Percentiles rank a stretch among this genome's conserved stretches.
phyloP scores from a whole-genome alignment of 345 rosid genomes.

The Melaleuca quinquenervia region DNA sequence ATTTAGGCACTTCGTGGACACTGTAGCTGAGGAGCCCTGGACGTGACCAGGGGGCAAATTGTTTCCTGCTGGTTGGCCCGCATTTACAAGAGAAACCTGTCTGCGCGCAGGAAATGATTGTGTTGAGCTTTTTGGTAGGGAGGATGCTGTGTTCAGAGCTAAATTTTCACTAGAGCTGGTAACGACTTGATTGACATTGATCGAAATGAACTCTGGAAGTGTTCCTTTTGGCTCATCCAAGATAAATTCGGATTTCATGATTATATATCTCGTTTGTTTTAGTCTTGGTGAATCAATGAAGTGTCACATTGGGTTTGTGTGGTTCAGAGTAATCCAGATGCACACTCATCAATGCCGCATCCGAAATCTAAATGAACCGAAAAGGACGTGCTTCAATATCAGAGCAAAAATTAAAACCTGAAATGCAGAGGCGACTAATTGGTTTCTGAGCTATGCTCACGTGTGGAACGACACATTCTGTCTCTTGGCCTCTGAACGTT shows the following conservation, averaged over 20 bases:
- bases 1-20: background rate
- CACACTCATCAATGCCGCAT: background rate
- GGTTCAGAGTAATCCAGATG: background rate
- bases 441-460: too few species aligned
- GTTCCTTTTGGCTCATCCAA: background rate
- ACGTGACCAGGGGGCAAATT: too few species aligned
- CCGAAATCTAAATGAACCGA: background rate
- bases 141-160: background rate
- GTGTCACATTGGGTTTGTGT: background rate
- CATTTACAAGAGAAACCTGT: background rate
- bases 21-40: background rate
- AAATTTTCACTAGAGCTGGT: background rate
- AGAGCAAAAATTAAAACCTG: too few species aligned
- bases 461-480: too few species aligned
- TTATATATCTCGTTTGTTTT: background rate
- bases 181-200: background rate
- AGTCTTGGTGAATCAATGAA: background rate
- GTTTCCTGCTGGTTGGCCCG: background rate
- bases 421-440: background rate
- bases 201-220: background rate
- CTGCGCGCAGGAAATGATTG: too few species aligned
- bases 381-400: background rate
- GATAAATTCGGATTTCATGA: background rate
- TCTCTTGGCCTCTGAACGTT: too few species aligned
- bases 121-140: too few species aligned